Conservation (phyloP, 768 basidiomycete genomes). For the Tricholoma furcatifolium region DNA sequence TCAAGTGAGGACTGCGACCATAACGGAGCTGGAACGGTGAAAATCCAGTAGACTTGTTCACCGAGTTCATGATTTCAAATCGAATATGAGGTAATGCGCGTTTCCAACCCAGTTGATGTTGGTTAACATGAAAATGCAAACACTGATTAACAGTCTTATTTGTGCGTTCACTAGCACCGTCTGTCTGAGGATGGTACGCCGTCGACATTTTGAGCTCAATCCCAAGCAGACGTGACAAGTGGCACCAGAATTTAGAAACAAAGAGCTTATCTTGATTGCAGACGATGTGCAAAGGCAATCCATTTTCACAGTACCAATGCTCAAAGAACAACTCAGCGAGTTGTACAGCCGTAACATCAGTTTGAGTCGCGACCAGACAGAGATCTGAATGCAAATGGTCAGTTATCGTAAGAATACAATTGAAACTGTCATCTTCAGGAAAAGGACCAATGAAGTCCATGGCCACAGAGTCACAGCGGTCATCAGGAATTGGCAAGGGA, state of each 20-base stretch:
- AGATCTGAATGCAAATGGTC: slow-evolving; percentile 25
- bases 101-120: slow-evolving; percentile 30
- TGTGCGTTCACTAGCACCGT: slow-evolving; percentile 28
- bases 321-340: slow-evolving; percentile 25
- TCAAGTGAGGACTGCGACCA: slow-evolving; percentile 19
- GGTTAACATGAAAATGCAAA: slow-evolving; percentile 21
- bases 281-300: slow-evolving; percentile 25
- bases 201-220: slow-evolving; percentile 29
- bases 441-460: slow-evolving; percentile 32
- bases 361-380: slow-evolving; percentile 8
- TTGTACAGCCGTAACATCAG: slow-evolving; percentile 14
- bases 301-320: slow-evolving; percentile 34
- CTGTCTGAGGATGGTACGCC: slow-evolving; percentile 33
- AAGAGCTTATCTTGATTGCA: slow-evolving; percentile 23
- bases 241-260: slow-evolving; percentile 29
- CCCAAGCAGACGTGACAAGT: slow-evolving; percentile 17
- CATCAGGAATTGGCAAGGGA: slow-evolving; percentile 21
- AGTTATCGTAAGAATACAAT: slow-evolving; percentile 26
- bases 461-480: slow-evolving; percentile 21
- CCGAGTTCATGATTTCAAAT: slow-evolving; percentile 29
- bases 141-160: slow-evolving; percentile 27
- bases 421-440: slow-evolving; percentile 22
- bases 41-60: slow-evolving; percentile 27
- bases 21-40: slow-evolving; percentile 24
- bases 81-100: slow-evolving; percentile 18